Base-by-base conservation (phyloP, 2,329 filamentous ascomycete genomes). In the Sporothrix globosa region DNA sequence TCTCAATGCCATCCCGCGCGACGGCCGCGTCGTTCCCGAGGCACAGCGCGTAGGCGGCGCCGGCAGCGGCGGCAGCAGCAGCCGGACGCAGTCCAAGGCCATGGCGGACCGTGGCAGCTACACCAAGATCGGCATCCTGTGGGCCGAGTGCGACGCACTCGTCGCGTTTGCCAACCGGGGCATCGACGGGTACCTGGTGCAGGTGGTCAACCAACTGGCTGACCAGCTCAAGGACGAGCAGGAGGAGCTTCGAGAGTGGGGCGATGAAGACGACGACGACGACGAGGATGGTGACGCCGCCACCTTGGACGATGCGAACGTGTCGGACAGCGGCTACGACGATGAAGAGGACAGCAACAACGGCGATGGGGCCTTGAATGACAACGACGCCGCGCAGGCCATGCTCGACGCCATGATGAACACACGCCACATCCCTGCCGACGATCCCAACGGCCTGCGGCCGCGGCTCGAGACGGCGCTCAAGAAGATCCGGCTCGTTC, bases 201-300 rank as follows among this genome's bases (percentile, higher is more conserved):
- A 86, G 74, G 93, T 91, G 77, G 90, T 90, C 1, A 88, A 92
- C 74, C 85, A 93, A 77, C 92, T 90, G 80, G 83, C 88, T 53
- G 92, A 92, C 70, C 87, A 91, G 2, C 82, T 97, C 30, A 87
- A 92, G 75, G 95, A 97, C 81, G 91, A 93, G 0, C 87, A 96
- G 74, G 88, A 92, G 73, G 95, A 97, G 81, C 79, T 97, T 74
- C 92, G 93, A 77, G 92, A 95, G 75, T 97, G 94, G 93, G 88
- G 90, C 24, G 91, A 93, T 1, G 91, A 88, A 3, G 88, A 86
- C 30, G 82, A 81, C 46, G 83, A 88, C 1, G 83, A 82, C 41
- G 41, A 44, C 41, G 41, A 3, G n/a, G 81, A 82, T 67, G 81
- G 77, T 70, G 82, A 79, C 21, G 79, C 77, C 44, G 79, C 78